Evolutionary conservation across 1,284 basidiomycete genomes (phyloP), one percentile per base, ranked within the genome.

Genomic region (Cutaneotrichosporon cavernicola): DNA sequence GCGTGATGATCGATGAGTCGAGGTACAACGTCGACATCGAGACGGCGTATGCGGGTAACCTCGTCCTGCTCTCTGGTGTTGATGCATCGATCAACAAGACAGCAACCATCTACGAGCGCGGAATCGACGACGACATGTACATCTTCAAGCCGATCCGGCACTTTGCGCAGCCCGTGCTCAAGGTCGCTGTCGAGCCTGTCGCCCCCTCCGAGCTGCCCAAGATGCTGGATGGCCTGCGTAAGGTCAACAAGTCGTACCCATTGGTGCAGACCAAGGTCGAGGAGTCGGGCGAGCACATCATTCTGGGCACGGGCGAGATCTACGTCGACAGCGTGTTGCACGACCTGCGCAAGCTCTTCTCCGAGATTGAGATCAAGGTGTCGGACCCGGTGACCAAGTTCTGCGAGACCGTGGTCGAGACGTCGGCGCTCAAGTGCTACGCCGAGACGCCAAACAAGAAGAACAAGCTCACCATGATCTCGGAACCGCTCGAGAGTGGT

Each of bases 301-400:
- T 99, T 60, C 88, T 99, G 68, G 97, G 97, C 55, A 98, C 97
- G 0, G 97, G 97, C 61, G 97, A 99, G 79, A 83, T 99, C 57
- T 98, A 97, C 81, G 84, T 99, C 73, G 97, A 99, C 79, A 97
- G 90, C 70, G 90, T 97, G 52, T 87, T 99, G 88, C 95, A 99
- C 77, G 97, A 99, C 81, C 82, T 99, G 68, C 86, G 97, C 65
- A 87, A 87, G 67, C 78, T 99, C 68, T 99, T 97, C 82, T 88
- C 91, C 53, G 97, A 99, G 83, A 97, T 99, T 71, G 97, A 99
- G 85, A 97, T 99, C 84, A 98, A 99, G 83, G 94, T 99, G 16
- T 97, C 94, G 36, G 97, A 99, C 83, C 97, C 97, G 1, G 94
- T 98, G 34, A 97, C 95, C 31, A 92, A 94, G 77, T 99, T 99